Percentiles rank a stretch among this genome's conserved stretches.
Conservation (phyloP, 208 protist species). For the Acanthamoeba royreba region DNA sequence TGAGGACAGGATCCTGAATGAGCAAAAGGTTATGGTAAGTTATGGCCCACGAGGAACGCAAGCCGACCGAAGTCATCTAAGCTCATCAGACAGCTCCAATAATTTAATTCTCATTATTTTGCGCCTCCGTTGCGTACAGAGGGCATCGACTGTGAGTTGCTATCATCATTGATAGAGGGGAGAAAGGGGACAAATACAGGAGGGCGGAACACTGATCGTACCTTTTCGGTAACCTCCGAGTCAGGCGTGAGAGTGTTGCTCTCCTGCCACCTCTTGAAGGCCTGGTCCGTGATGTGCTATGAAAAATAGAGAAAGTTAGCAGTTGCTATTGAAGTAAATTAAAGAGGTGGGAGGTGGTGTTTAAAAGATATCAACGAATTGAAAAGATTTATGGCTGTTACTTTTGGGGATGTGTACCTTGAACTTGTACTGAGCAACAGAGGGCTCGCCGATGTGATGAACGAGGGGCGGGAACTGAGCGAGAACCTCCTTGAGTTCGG, state of each 20-base stretch:
- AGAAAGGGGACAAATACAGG: too few relatives aligned
- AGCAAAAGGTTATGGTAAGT: too few relatives aligned
- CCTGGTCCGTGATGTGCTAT: neutral
- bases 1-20: neutral
- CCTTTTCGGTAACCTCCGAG: neutral
- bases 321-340: neutral
- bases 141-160: neutral
- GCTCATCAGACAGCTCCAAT: neutral
- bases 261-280: neutral
- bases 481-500: neutral
- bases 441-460: neutral
- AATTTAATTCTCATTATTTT: neutral
- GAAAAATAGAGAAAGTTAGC: too few relatives aligned
- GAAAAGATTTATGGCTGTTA: neutral
- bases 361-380: neutral
- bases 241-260: neutral
- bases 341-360: neutral
- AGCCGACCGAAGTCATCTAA: neutral
- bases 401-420: neutral
- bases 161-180: neutral
- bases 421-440: neutral
- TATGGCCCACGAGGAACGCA: too few relatives aligned
- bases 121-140: neutral
- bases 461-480: neutral
- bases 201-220: neutral